Percentiles rank a stretch among this genome's conserved stretches.
These are phyloP conservation scores for Rugonectria rugulosa DNA, from an alignment of 2,329 filamentous ascomycete species.

Conservation along the genomic window DNA sequence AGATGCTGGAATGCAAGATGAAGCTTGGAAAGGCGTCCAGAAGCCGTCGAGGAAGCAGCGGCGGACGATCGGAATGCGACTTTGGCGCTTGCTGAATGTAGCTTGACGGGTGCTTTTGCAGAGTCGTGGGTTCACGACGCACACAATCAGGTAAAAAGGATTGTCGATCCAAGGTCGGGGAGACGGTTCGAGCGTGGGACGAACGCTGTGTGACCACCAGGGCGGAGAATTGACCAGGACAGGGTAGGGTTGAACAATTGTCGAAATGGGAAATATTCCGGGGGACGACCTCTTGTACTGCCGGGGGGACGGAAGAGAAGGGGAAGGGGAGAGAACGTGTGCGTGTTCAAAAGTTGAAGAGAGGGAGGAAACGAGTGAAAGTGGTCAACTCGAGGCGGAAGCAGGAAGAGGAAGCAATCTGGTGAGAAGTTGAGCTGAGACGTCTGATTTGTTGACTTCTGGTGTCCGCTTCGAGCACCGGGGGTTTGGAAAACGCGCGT, in stretches of 20 bases:
- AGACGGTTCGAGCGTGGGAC: constrained; percentile 1
- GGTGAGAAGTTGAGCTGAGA: constrained; percentile 30
- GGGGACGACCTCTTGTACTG: not conserved
- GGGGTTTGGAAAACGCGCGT: constrained; percentile 38
- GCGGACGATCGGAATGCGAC: not conserved
- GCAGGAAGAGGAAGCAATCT: constrained; percentile 13
- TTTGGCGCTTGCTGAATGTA: not conserved
- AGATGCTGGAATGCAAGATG: not conserved
- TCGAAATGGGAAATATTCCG: not conserved
- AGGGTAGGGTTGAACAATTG: not conserved
- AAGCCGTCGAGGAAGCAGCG: not conserved
- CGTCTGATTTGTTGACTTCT: constrained; percentile 28
- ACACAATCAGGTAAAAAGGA: not conserved
- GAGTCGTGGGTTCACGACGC: not conserved
- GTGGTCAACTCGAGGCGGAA: constrained; percentile 8
- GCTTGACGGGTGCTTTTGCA: not conserved
- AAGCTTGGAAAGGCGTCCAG: constrained; percentile 13
- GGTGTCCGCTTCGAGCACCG: constrained; percentile 31
- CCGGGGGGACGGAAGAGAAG: not conserved
- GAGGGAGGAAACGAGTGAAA: constrained; percentile 16
- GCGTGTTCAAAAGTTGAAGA: not conserved
- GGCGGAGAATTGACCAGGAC: constrained; percentile 9
- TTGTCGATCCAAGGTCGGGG: constrained; percentile 12
- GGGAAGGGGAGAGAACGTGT: not conserved
- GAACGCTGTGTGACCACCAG: constrained; percentile 8